These are phyloP conservation scores for Phytomonas francai DNA, from an alignment of 208 protist genomes.

Conservation along the genomic window DNA sequence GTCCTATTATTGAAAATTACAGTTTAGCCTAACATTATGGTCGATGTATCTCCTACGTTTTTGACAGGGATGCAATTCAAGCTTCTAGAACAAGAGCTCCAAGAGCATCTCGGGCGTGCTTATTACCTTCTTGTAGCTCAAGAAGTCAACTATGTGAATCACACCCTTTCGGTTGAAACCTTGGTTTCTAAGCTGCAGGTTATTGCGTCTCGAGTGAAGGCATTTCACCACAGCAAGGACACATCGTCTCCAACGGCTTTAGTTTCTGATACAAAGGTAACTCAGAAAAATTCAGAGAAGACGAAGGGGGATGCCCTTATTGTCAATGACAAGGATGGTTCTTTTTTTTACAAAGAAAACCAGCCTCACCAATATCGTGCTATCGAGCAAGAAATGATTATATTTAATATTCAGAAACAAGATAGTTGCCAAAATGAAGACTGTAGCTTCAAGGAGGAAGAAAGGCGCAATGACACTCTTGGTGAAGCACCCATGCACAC, in stretches of 20 bases:
- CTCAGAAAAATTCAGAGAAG: background rate
- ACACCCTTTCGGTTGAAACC: slow-evolving; percentile 6
- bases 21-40: background rate
- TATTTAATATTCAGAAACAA: background rate
- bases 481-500: background rate
- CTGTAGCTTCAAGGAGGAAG: background rate
- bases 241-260: background rate
- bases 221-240: background rate
- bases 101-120: slow-evolving; percentile 14
- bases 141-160: slow-evolving; percentile 8
- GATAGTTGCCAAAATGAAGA: background rate
- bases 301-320: background rate
- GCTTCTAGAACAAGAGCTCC: slow-evolving; percentile 15
- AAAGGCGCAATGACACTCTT: background rate
- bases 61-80: background rate
- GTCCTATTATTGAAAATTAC: background rate
- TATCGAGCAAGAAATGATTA: background rate
- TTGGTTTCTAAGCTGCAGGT: slow-evolving; percentile 14
- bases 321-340: background rate
- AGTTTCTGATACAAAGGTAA: background rate
- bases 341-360: background rate
- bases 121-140: slow-evolving; percentile 14
- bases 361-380: background rate
- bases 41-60: background rate
- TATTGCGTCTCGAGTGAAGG: slow-evolving; percentile 12